Evolutionary conservation across 768 basidiomycete species (phyloP).

Genomic region (Rhodotorula babjevae): DNA sequence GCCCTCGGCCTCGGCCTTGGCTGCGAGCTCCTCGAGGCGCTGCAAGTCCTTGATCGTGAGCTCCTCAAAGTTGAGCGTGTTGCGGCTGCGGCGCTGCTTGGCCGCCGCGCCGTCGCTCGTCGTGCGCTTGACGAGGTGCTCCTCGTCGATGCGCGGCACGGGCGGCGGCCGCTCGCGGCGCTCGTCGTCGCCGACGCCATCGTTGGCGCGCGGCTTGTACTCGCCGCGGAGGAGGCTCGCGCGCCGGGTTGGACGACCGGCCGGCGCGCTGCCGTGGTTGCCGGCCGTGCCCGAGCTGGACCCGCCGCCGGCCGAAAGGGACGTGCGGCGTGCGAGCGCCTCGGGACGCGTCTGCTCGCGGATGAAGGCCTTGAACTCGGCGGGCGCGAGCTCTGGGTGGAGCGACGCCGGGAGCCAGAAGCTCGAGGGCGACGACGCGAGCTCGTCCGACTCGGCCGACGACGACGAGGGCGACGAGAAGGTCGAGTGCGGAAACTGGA

Average conservation of each 20-base stretch:
- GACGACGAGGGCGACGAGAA: background rate
- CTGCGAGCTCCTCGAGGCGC: constrained; percentile 74
- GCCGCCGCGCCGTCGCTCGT: constrained; percentile 63
- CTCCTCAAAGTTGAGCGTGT: constrained; percentile 66
- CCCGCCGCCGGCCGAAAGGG: constrained; percentile 40
- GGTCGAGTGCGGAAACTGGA: background rate
- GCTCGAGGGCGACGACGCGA: constrained; percentile 63
- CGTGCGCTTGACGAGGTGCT: constrained; percentile 45
- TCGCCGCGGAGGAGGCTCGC: constrained; percentile 84
- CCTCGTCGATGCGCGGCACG: background rate
- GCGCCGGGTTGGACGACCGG: constrained; percentile 48
- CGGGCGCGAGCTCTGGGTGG: constrained; percentile 95
- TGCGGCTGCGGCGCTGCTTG: constrained; percentile 55
- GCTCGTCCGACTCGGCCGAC: constrained; percentile 47
- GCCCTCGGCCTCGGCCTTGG: constrained; percentile 80
- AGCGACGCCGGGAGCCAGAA: constrained; percentile 98
- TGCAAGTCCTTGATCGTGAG: constrained; percentile 92
- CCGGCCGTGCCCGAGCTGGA: too few relatives aligned
- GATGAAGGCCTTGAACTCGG: constrained; percentile 89
- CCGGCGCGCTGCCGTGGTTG: constrained; percentile 52
- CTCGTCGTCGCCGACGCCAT: constrained; percentile 67
- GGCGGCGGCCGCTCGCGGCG: constrained; percentile 45
- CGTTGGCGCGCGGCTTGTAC: constrained; percentile 74
- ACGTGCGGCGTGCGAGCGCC: constrained; percentile 44
- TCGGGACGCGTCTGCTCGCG: constrained; percentile 69